phyloP scores from a whole-genome alignment of 257 asterid species.

The Orobanche coerulescens region DNA sequence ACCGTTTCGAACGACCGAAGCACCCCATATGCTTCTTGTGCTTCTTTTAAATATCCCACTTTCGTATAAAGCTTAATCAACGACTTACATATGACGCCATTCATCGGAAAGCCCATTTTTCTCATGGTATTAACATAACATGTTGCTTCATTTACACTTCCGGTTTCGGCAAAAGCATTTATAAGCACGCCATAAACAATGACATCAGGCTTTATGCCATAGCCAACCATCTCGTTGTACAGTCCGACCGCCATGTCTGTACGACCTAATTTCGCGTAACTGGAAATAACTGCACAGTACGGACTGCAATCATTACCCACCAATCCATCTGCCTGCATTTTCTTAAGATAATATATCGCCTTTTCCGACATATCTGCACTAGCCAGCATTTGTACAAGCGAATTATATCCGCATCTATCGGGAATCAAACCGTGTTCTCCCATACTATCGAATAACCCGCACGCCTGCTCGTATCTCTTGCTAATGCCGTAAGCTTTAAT shows the following conservation, averaged over 20 bases:
- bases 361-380: constrained; percentile 59
- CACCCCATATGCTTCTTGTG: constrained; percentile 43
- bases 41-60: constrained; percentile 77
- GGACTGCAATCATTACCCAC: constrained; percentile 65
- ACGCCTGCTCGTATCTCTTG: constrained; percentile 64
- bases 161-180: constrained; percentile 74
- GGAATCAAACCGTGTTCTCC: constrained; percentile 47
- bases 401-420: constrained; percentile 75
- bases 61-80: constrained; percentile 81
- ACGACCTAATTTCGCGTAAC: constrained; percentile 58
- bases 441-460: constrained; percentile 61
- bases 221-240: constrained; percentile 53
- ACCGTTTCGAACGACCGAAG: constrained; percentile 43
- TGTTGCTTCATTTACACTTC: constrained; percentile 53
- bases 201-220: constrained; percentile 57
- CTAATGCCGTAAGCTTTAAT: constrained; percentile 83
- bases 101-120: constrained; percentile 42
- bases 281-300: constrained; percentile 70
- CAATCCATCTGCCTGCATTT: constrained; percentile 63
- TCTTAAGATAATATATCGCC: constrained; percentile 49
- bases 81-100: constrained; percentile 56
- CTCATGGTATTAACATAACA: constrained; percentile 41
- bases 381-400: constrained; percentile 79
- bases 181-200: constrained; percentile 72
- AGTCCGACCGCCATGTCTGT: constrained; percentile 48